These are phyloP conservation scores for Passiflora organensis DNA, from an alignment of 345 rosid genomes.

Conservation along the genomic window DNA sequence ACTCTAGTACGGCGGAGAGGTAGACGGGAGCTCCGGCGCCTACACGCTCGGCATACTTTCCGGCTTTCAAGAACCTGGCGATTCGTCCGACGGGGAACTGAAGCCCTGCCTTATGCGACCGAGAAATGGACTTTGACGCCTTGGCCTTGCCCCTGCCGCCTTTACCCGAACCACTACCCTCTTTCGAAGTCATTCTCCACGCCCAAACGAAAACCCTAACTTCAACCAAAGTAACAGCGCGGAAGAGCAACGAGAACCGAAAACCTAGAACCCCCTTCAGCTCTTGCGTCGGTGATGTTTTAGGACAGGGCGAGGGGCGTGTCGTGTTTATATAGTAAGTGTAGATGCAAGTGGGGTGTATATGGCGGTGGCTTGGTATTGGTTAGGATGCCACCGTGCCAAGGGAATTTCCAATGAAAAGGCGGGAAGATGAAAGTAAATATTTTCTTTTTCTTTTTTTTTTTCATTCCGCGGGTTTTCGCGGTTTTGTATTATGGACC, in stretches of 20 bases:
- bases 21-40: too few species aligned
- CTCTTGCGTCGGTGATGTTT: too few species aligned
- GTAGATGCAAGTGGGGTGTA: background rate
- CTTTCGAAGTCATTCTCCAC: conserved; percentile 45
- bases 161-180: conserved; percentile 35
- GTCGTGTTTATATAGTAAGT: conserved; percentile 34
- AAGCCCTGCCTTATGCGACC: conserved; percentile 64
- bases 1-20: too few species aligned
- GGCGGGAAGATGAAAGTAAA: conserved; percentile 38
- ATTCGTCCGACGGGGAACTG: too few species aligned
- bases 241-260: too few species aligned
- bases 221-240: background rate
- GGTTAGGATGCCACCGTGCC: conserved; percentile 47
- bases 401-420: background rate
- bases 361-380: conserved; percentile 20
- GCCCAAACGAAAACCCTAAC: conserved; percentile 6
- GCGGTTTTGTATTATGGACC: background rate
- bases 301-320: background rate
- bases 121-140: conserved; percentile 52
- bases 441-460: too few species aligned
- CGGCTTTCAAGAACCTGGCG: too few species aligned
- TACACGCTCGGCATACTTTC: too few species aligned
- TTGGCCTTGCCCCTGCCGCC: conserved; percentile 73
- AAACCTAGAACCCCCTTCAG: too few species aligned
- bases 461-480: background rate